Evolutionary conservation across 805 yeast genomes (phyloP).

Genomic region (Brettanomyces sp.): DNA sequence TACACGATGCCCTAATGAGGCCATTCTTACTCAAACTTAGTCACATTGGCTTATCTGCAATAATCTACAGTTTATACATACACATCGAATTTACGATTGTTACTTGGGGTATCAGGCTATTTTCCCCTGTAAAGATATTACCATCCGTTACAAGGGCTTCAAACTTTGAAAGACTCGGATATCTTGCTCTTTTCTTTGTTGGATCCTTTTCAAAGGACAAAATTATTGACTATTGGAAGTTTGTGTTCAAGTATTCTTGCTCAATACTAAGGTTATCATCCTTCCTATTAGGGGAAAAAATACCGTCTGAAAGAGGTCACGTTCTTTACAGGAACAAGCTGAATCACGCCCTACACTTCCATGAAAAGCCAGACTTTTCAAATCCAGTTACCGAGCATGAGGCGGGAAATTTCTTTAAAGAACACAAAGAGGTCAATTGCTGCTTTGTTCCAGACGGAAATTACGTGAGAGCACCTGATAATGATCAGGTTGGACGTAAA

Average conservation of each 20-base stretch:
- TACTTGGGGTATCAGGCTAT: slow-evolving; percentile 37
- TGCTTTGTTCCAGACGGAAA: slow-evolving; percentile 75
- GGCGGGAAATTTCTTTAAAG: slow-evolving; percentile 34
- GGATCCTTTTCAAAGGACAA: neutral
- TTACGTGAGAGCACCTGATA: slow-evolving; percentile 78
- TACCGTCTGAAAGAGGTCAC: slow-evolving; percentile 62
- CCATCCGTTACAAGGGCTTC: slow-evolving; percentile 12
- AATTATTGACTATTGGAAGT: slow-evolving; percentile 37
- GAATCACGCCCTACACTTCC: slow-evolving; percentile 27
- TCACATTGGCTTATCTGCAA: slow-evolving; percentile 62
- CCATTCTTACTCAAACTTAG: slow-evolving; percentile 66
- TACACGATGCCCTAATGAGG: slow-evolving; percentile 78
- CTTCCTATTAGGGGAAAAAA: slow-evolving; percentile 59
- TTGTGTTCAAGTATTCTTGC: slow-evolving; percentile 46
- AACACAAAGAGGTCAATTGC: slow-evolving; percentile 33
- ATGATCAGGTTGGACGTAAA: slow-evolving; percentile 63
- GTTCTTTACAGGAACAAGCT: slow-evolving; percentile 43
- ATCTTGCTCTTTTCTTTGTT: slow-evolving; percentile 3
- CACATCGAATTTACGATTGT: slow-evolving; percentile 64
- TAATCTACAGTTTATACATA: slow-evolving; percentile 67
- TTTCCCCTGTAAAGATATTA: slow-evolving; percentile 22
- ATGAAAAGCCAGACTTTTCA: slow-evolving; percentile 33
- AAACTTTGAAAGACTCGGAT: slow-evolving; percentile 3
- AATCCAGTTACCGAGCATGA: slow-evolving; percentile 43
- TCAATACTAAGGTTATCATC: slow-evolving; percentile 64